A percentile compares a stretch with the other conserved stretches of the same genome.
These are phyloP conservation scores for Trichoderma atrobrunneum DNA, from an alignment of 2,329 filamentous ascomycete species.

Conservation along the genomic window DNA sequence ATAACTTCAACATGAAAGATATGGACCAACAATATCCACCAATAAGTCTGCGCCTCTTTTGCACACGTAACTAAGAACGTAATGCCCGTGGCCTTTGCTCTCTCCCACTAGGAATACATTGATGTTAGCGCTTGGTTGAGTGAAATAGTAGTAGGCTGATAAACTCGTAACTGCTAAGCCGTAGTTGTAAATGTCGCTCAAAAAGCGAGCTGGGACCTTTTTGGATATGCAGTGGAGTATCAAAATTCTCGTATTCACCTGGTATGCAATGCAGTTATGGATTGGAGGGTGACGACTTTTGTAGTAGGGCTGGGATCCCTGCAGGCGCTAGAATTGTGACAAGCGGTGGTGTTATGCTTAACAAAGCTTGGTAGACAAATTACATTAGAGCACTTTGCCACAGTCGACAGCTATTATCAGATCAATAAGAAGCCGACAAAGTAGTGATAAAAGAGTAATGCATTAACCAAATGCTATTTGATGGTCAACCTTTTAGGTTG, in stretches of 20 bases:
- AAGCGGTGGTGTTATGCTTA: not conserved
- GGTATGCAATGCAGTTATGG: not conserved
- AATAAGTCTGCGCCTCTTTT: not conserved
- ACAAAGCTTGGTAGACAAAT: not conserved
- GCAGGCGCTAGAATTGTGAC: not conserved
- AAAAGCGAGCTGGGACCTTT: not conserved
- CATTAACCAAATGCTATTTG: not conserved
- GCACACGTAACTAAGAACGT: not conserved
- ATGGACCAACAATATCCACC: not conserved
- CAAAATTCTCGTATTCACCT: not conserved
- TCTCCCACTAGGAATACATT: not conserved
- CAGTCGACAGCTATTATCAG: not conserved
- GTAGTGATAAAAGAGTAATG: not conserved
- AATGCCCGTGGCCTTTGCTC: not conserved
- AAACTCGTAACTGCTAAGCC: not conserved
- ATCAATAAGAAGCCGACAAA: not conserved
- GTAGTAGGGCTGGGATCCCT: not conserved
- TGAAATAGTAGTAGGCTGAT: not conserved
- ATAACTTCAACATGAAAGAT: not conserved
- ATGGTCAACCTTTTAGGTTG: not conserved
- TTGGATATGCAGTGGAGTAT: not conserved
- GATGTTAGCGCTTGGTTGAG: not conserved
- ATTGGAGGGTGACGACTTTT: not conserved
- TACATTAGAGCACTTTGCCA: not conserved
- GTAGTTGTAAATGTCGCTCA: not conserved